A percentile compares a stretch with the other conserved stretches of the same genome.
phyloP scores from a whole-genome alignment of 139 green algal genomes.

The Desmodesmus armatus region DNA sequence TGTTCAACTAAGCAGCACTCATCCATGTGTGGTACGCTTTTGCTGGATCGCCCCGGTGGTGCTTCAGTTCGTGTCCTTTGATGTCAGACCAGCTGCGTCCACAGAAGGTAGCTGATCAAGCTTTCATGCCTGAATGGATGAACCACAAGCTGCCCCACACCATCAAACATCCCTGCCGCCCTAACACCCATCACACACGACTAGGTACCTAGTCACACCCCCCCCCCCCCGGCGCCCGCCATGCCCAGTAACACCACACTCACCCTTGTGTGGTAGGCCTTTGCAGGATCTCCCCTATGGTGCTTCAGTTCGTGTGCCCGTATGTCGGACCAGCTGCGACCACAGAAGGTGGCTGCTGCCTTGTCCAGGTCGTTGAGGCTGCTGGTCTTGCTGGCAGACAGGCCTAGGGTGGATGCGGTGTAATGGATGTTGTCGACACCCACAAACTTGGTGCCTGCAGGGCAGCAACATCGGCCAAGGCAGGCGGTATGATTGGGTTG shows the following conservation, averaged over 20 bases:
- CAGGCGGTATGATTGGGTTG: neutral
- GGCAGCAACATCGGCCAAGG: neutral
- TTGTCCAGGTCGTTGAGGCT: constrained; percentile 4
- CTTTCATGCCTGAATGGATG: no score
- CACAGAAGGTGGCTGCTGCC: constrained; percentile 8
- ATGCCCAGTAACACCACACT: neutral
- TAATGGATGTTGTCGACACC: constrained; percentile 39
- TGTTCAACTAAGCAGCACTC: neutral
- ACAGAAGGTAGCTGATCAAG: no score
- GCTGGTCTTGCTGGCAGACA: neutral
- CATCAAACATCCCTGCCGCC: neutral
- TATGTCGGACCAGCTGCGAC: neutral
- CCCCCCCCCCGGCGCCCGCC: neutral
- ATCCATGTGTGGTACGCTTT: neutral
- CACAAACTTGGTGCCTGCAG: constrained; percentile 1
- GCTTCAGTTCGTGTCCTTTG: no score
- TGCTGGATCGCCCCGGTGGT: neutral
- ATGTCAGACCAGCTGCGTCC: no score
- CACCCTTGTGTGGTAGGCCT: neutral
- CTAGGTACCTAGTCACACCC: neutral
- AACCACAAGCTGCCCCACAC: neutral
- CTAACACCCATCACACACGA: neutral
- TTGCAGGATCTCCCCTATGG: neutral
- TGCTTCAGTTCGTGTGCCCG: neutral
- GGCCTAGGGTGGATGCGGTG: neutral